phyloP scores from a whole-genome alignment of 2,329 filamentous ascomycete species.

The Curvularia verruculosa region DNA sequence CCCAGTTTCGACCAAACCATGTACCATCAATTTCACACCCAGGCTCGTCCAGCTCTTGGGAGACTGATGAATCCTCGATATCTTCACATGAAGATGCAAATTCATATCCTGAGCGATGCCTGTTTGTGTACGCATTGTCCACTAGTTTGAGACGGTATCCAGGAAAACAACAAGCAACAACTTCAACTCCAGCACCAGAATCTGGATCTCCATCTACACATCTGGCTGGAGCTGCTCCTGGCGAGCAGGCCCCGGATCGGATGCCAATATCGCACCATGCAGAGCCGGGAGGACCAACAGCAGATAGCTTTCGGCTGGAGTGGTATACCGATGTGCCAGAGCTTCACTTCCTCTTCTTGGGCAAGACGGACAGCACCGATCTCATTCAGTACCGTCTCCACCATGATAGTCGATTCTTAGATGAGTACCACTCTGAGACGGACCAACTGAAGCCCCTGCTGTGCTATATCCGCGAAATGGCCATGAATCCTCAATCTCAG shows the following conservation, averaged over 20 bases:
- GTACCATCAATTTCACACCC: background rate
- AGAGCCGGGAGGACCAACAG: background rate
- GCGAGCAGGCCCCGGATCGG: background rate
- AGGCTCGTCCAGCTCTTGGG: conserved; percentile 4
- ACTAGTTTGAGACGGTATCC: conserved; percentile 8
- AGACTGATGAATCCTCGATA: conserved; percentile 9
- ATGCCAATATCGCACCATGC: background rate
- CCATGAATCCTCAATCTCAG: conserved; percentile 23
- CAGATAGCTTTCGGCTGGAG: conserved; percentile 8
- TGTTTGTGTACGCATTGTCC: conserved; percentile 3
- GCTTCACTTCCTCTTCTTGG: conserved; percentile 20
- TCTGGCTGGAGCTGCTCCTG: background rate
- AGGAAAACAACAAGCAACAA: background rate
- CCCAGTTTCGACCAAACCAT: conserved; percentile 69
- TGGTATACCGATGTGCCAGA: conserved; percentile 26
- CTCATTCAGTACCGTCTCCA: background rate
- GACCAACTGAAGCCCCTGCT: conserved; percentile 22
- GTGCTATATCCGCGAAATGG: conserved; percentile 27
- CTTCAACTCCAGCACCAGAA: background rate
- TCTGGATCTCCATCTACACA: background rate
- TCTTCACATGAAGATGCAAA: conserved; percentile 3
- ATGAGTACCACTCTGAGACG: conserved; percentile 21
- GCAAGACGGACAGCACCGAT: conserved; percentile 3
- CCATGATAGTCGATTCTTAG: conserved; percentile 13
- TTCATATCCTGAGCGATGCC: background rate